Evolutionary conservation across 306 rosid species (phyloP), one percentile per base, ranked within the genome.

Genomic region (barrel medic (Medicago truncatula)): DNA sequence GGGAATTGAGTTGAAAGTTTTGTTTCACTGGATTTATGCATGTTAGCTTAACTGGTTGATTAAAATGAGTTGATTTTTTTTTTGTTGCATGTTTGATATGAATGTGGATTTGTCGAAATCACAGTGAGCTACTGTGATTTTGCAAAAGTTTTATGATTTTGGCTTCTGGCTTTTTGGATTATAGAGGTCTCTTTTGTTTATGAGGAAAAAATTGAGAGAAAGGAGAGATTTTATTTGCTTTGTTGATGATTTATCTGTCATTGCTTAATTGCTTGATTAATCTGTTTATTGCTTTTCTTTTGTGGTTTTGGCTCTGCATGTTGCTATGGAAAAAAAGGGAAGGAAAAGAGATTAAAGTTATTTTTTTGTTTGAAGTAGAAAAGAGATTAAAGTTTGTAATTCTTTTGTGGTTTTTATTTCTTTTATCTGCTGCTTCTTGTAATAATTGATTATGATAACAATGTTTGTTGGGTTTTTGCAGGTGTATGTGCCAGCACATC

Each of bases 401-500:
- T 3, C 4, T 31, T 34, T 34, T 28, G 3, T 28, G 1, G n/a
- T n/a, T n/a, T n/a, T n/a, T n/a, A n/a, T n/a, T n/a, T n/a, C n/a
- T n/a, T n/a, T n/a, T n/a, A 3, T 67, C 7, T 63, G 60, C 3
- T 15, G 20, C 58, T 36, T 41, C 13, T 23, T 63, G 36, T 60
- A 67, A 21, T 20, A 3, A 25, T 60, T 54, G 65, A 2, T 23
- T 59, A 59, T 63, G 67, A 68, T 63, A 16, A 39, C 53, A 65
- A 21, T 57, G 25, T 72, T 63, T 79, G 68, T 31, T 70, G 76
- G 64, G 17, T 57, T 76, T 64, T 70, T 82, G 65, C 74, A 95
- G 99, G 97, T 95, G 2, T 92, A 62, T 62, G 97, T 95, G 49
- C 99, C 99, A 12, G 97, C 99, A 0, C 99, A 95, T 79, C 87